phyloP scores from a whole-genome alignment of 305 asterid genomes.

The Fraxinus angustifolia region DNA sequence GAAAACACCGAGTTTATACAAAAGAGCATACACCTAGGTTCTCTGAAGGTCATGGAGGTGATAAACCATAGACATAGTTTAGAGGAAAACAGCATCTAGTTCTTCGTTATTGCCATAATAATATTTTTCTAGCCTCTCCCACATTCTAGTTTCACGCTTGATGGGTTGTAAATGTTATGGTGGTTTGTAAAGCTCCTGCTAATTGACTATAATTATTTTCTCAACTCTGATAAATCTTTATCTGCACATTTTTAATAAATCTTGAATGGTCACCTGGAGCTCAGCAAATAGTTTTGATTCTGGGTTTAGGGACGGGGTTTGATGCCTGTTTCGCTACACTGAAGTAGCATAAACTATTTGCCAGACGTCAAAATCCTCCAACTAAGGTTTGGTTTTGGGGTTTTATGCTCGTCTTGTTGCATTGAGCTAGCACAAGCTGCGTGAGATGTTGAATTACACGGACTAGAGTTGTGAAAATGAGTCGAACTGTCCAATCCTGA shows the following conservation, averaged over 20 bases:
- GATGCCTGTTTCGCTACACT: not conserved
- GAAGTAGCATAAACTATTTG: not conserved
- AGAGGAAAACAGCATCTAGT: not conserved
- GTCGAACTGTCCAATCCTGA: not conserved
- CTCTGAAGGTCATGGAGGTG: conserved; percentile 28
- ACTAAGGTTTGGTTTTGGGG: not conserved
- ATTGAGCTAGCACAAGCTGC: not conserved
- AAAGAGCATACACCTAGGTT: conserved; percentile 47
- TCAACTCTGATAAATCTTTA: not conserved
- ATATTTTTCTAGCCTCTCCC: not conserved
- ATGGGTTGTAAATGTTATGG: conserved; percentile 7
- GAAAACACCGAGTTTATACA: conserved; percentile 74
- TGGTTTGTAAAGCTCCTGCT: not conserved
- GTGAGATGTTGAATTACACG: not conserved
- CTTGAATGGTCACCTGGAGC: not conserved
- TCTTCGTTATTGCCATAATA: not conserved
- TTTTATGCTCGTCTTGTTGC: not conserved
- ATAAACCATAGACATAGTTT: conserved; percentile 28
- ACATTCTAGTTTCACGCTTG: not conserved
- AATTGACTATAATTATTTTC: not conserved
- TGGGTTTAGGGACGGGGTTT: not conserved
- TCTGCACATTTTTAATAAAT: not conserved
- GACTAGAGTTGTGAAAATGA: not conserved
- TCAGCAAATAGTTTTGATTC: not conserved
- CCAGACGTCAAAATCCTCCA: not conserved